These are phyloP conservation scores for Piper longum DNA, from an alignment of 164 flowering plant species.

Conservation along the genomic window DNA sequence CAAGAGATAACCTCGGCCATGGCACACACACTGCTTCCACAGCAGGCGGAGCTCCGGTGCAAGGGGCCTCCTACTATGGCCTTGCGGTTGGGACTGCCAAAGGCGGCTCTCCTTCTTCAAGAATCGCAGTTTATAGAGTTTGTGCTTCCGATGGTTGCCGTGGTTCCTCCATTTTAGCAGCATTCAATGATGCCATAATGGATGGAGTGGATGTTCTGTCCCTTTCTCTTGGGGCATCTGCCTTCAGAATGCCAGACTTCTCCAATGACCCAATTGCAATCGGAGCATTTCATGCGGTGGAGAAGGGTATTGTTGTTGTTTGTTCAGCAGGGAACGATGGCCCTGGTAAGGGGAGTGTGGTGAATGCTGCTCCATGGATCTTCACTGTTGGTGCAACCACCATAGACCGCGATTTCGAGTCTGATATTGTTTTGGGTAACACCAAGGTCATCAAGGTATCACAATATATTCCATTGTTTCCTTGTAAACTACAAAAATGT, in stretches of 20 bases:
- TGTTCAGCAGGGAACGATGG: conserved; percentile 82
- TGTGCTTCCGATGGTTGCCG: conserved; percentile 39
- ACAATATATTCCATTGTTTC: not conserved
- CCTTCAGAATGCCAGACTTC: conserved; percentile 15
- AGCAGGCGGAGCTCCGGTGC: conserved; percentile 21
- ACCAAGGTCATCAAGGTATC: conserved; percentile 43
- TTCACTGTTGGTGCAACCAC: conserved; percentile 41
- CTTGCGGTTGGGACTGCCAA: conserved; percentile 56
- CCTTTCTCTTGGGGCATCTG: conserved; percentile 37
- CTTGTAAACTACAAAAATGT: not conserved
- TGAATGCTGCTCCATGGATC: conserved; percentile 74
- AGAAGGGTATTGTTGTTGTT: conserved; percentile 49
- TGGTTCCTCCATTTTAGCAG: conserved; percentile 53
- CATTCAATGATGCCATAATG: conserved; percentile 55
- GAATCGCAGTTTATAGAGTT: conserved; percentile 54
- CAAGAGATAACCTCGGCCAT: conserved; percentile 32
- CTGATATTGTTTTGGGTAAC: conserved; percentile 16
- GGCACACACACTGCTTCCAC: conserved; percentile 29
- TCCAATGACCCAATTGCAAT: conserved; percentile 51
- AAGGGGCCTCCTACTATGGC: conserved; percentile 51
- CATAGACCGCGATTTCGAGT: conserved; percentile 23
- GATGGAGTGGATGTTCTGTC: conserved; percentile 72
- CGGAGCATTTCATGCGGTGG: conserved; percentile 70
- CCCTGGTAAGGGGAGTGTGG: conserved; percentile 28
- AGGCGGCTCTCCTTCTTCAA: conserved; percentile 54